Base-by-base conservation (phyloP, 257 asterid species). In the Linderniella brevidens region DNA sequence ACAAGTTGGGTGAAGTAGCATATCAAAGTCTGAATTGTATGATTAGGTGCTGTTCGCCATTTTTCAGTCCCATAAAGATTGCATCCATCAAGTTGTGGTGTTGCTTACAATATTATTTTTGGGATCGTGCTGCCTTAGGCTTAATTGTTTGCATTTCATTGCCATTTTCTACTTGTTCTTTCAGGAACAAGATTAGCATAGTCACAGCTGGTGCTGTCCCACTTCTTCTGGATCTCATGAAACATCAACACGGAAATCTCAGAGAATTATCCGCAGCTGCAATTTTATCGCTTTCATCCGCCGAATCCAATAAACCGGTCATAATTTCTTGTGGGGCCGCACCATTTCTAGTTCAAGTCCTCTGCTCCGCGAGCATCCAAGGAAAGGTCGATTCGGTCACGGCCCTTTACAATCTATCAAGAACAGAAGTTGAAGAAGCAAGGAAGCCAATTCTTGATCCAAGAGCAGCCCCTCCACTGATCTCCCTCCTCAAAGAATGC, bases 231-330 rank as follows among this genome's bases (percentile, higher is more conserved):
- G 92, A 82, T 46, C 82, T 85, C 57, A 86, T 85, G 68, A 74
- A 72, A 61, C 58, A 63, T 37, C 82, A 65, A 58, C 59, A 54
- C 13, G 74, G 70, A 63, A 76, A 74, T 58, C 61, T 86, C 17
- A 68, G 80, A 63, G 96, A 86, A 70, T 64, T 86, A 60, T 84
- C 96, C 17, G 77, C 92, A 19, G 96, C 96, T 13, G 78, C 94
- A 37, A 63, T 82, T 38, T 57, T 86, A 52, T 76, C 92, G 11
- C 17, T 86, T 50, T 86, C 96, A 13, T 75, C 96, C 18, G 83
- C 66, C 50, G 71, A 76, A 49, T 54, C 88, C 50, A 81, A 81
- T 57, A 81, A 81, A 61, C 69, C 88, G 50, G 55, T 74, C 25
- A 72, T 86, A 57, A 74, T 71, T 48, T 67, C 88, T 53, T 74